These are phyloP conservation scores for Coemansia sp. DNA, from an alignment of 192 early-diverging fungal species.

Conservation along the genomic window DNA sequence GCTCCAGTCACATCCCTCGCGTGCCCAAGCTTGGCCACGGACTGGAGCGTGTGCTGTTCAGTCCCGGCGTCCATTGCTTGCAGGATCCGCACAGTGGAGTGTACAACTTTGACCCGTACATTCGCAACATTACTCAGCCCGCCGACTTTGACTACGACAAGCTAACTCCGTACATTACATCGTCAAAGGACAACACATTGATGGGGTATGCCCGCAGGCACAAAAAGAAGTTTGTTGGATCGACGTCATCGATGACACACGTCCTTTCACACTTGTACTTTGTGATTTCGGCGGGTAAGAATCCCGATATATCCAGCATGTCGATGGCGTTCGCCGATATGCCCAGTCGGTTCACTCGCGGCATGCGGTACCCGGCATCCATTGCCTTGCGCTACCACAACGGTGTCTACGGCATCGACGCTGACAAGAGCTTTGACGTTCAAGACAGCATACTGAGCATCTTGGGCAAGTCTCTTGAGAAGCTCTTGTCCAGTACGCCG, in stretches of 20 bases:
- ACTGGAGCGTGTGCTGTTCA: constrained; percentile 57
- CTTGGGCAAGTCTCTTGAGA: constrained; percentile 87
- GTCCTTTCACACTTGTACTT: constrained; percentile 79
- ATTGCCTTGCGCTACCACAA: constrained; percentile 69
- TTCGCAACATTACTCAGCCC: constrained; percentile 78
- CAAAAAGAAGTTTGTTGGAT: constrained; percentile 70
- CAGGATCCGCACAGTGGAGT: constrained; percentile 74
- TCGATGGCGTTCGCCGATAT: constrained; percentile 66
- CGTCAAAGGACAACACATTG: constrained; percentile 71
- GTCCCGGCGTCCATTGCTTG: constrained; percentile 80
- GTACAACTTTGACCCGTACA: constrained; percentile 81
- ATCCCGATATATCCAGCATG: constrained; percentile 62
- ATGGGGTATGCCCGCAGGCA: constrained; percentile 56
- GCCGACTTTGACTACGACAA: constrained; percentile 81
- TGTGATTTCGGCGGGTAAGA: constrained; percentile 65
- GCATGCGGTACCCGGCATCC: constrained; percentile 67
- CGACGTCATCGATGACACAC: constrained; percentile 87
- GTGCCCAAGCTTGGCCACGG: constrained; percentile 55
- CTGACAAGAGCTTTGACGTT: constrained; percentile 76
- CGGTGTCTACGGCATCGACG: constrained; percentile 82
- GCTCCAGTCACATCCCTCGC: constrained; percentile 35
- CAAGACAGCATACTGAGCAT: constrained; percentile 72
- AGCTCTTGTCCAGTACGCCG: constrained; percentile 72
- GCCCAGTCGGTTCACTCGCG: constrained; percentile 66
- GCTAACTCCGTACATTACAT: constrained; percentile 76